Evolutionary conservation across 2,329 filamentous ascomycete species (phyloP), one percentile per base, ranked within the genome.

Genomic region (Nothopassalora personata): DNA sequence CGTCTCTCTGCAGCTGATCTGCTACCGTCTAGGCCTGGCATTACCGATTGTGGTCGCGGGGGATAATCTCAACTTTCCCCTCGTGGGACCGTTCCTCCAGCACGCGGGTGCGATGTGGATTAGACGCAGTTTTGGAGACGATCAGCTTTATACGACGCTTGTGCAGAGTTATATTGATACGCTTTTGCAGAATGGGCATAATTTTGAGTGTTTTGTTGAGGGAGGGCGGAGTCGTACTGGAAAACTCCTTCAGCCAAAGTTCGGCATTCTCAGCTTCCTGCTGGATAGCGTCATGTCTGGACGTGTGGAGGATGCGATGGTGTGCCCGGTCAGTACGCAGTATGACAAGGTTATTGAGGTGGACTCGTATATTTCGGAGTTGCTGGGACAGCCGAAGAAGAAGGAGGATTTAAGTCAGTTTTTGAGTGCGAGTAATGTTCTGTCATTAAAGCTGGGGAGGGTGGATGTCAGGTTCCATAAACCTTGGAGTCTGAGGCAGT

Each of bases 261-360:
- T 97, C 65, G 94, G 94, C 9, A 97, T 99, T 60, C 77, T 99
- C 30, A 90, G 86, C 69, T 99, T 97, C 68, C 83, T 97, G 43
- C 78, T 99, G 18, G 94, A 99, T 67, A 95, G 91, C 66, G 81
- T 99, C 13, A 77, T 97, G 5, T 95, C 90, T 0, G 91, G 92
- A 0, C 83, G 92, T 6, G 91, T 96, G 0, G 81, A 95, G 50
- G 94, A 99, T 73, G 87, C 91, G 33, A 89, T 97, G 46, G 91
- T 99, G 54, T 96, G 93, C 67, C 94, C 94, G 0, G 94, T 99
- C 49, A 95, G 90, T 73, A 97, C 92, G 0, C 94, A 99, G 72
- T 99, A 99, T 71, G 94, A 99, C 79, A 99, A 97, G 72, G 94
- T 99, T 57, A 95, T 99, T 60, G 94, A 99, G 74, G 96, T 95